Base-by-base conservation (phyloP, 495 filamentous ascomycete species). In the Lasiosphaeris hirsuta region DNA sequence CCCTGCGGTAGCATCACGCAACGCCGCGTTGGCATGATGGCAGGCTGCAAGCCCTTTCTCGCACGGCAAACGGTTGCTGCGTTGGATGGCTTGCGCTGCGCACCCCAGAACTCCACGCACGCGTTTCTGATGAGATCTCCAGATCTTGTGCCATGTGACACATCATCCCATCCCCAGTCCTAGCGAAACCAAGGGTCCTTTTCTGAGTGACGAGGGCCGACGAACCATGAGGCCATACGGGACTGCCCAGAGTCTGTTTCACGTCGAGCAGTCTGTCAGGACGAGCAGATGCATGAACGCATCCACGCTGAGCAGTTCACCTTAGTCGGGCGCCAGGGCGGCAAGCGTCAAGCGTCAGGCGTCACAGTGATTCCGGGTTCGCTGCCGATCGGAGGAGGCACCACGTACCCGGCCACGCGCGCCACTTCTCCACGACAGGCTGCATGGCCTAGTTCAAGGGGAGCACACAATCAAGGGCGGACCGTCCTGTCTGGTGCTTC, bases 101-200 rank as follows among this genome's bases (percentile, higher is more conserved):
- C 58, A 61, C 59, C 61, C 63, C 66, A 63, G 63, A 53, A 58
- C 49, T 56, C 33, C 23, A 62, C 45, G 63, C 67, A 69, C 65
- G 64, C 64, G 60, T 61, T 51, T 60, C 44, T 57, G 34, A 44
- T 56, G 57, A 50, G 56, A 62, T 68, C 53, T 63, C 47, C 51
- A 72, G 68, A 70, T 70, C 68, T 72, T 72, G 69, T 72, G 66
- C 58, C 52, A 72, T 61, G 69, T 72, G 69, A 70, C 68, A 70
- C 66, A 61, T 70, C 69, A 69, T 66, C 60, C 57, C 39, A 46
- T 56, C 61, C 60, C 57, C 66, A 62, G 52, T 61, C 67, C 64
- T 60, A 45, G 49, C 49, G 47, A 56, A 61, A 51, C 37, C 46
- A 57, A 59, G 59, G 63, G 59, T 42, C 58, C 41, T 10, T 44